Conservation (phyloP, 352 stramenopile genomes). For the Globisporangium ultimum region DNA sequence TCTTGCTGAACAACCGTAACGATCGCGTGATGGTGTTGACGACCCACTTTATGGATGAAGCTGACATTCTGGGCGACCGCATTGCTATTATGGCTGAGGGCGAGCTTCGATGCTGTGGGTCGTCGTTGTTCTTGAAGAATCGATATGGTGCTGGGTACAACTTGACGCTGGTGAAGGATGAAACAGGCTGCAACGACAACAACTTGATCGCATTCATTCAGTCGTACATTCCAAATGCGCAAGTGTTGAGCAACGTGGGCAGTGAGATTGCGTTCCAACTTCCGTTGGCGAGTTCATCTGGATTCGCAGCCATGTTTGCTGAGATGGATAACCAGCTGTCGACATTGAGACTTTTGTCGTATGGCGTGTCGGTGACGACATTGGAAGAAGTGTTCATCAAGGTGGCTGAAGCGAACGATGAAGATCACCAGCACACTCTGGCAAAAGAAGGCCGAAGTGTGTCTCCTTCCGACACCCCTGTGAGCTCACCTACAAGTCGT, state of each 20-base stretch:
- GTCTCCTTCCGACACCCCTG: too few species aligned
- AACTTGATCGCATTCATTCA: conserved; percentile 32
- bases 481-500: too few species aligned
- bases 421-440: conserved; percentile 10
- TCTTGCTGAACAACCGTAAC: too few species aligned
- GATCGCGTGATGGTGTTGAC: too few species aligned
- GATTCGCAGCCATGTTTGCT: conserved; percentile 90
- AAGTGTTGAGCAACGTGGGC: conserved; percentile 89
- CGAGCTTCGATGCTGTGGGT: conserved; percentile 53
- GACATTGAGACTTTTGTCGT: conserved; percentile 23
- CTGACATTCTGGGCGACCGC: conserved; percentile 79
- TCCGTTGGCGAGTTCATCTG: conserved; percentile 52
- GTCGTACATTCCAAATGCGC: conserved; percentile 59
- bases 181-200: too few species aligned
- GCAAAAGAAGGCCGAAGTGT: not conserved
- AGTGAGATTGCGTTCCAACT: conserved; percentile 93
- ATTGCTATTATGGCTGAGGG: conserved; percentile 87
- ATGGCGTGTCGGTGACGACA: too few species aligned
- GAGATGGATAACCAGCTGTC: not conserved
- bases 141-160: too few species aligned
- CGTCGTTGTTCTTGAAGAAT: too few species aligned
- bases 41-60: conserved; percentile 95
- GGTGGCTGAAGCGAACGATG: conserved; percentile 51
- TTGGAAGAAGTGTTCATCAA: conserved; percentile 96
- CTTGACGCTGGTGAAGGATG: too few species aligned